Base-by-base conservation (phyloP, 2,329 filamentous ascomycete species). In the Colletotrichum eleusines region DNA sequence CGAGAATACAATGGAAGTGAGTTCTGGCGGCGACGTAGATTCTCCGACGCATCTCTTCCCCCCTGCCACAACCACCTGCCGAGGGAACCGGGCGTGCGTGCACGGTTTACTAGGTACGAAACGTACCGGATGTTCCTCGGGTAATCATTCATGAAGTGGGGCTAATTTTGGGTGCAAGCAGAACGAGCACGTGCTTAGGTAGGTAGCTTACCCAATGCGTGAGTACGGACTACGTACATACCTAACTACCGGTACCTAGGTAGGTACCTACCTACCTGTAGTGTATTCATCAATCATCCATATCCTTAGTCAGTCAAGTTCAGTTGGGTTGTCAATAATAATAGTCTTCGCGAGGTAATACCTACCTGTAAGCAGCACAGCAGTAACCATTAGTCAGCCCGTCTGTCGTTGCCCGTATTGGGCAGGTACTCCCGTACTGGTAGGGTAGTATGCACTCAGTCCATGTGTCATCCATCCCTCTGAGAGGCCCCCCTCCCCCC, bases 11-110 rank as follows among this genome's bases (percentile, higher is more conserved):
- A n/a, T 69, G 40, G 16, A 42, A 20, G 40, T 8, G 11, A 4
- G 46, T 14, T 14, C 46, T 12, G n/a, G 23, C 48, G 54, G 54
- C 38, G 59, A 40, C 53, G 50, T 51, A 40, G 48, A 57, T 62
- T 67, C 63, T 63, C 68, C 64, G 64, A 48, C 68, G 51, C 44
- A 59, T 28, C 40, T 55, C 33, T 46, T 28, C 40, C 48, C 33
- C 54, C 50, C 23, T 38, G 48, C 14, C n/a, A 16, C 42, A 4
- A 6, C 20, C 7, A 18, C 35, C 35, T 35, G 35, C 35, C 38
- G 16, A 42, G 40, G 12, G 12, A 16, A 16, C 3, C 8, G 12
- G 42, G 14, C 20, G 44, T 6, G 4, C 2, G 23, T 38, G 67
- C 63, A 63, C 59, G 33, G 59, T 28, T n/a, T n/a, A n/a, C n/a